Evolutionary conservation across 2,329 filamentous ascomycete genomes (phyloP), one percentile per base, ranked within the genome.

Genomic region (Exserohilum turcica): DNA sequence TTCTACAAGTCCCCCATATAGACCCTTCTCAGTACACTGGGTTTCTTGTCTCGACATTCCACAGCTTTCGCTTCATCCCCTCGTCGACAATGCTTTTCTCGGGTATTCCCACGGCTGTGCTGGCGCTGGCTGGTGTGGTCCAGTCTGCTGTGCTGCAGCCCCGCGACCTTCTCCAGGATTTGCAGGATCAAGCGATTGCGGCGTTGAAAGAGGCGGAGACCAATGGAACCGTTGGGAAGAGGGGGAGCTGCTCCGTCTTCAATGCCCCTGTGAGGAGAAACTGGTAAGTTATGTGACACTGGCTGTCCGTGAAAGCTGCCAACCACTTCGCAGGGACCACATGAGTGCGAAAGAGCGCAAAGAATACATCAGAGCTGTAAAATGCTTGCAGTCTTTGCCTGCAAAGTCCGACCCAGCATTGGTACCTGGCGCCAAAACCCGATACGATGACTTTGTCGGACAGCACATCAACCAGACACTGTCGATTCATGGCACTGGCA

Each of bases 401-500:
- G 50, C 66, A 0, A 61, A 59, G 27, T 60, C 57, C 7, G 52
- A 59, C 10, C 45, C 50, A 2, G 21, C 18, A 0, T 15, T 43
- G 13, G 57, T 54, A 2, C 65, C 66, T 6, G 68, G 65, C 12
- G 65, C 59, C 9, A 45, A 39, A 27, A 61, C 49, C 6, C 59
- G 68, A 31, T 71, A 64, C 29, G 67, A 70, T 39, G 68, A 71
- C 35, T 68, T 70, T 45, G 57, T 63, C 3, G 66, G 53, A 5
- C 47, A 56, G 13, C 67, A 69, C 36, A 65, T 66, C 50, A 63
- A 57, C 15, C 53, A 66, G 15, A 62, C 64, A 0, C 12, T 40
- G 2, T 21, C 39, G 2, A 65, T 69, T 3, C 65, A 67, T 28
- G 42, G 37, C 3, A 69, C 56, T 10, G 63, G 52, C 8, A 58